Evolutionary conservation across 345 rosid species (phyloP), one percentile per base, ranked within the genome.

Genomic region (Zanthoxylum bungeanum): DNA sequence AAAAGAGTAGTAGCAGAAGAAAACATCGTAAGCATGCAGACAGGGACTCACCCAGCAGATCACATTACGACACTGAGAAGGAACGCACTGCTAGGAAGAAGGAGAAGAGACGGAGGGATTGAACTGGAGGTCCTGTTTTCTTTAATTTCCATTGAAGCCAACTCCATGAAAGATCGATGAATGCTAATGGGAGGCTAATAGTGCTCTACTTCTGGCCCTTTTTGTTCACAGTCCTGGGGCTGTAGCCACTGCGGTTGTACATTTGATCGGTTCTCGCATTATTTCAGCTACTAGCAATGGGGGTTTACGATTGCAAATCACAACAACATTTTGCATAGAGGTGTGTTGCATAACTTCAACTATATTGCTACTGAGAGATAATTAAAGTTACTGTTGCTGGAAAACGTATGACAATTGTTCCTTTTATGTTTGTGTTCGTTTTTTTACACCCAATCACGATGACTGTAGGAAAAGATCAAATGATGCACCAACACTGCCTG

Each of bases 1-100:
- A 87, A 51, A 90, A 88, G 84, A 89, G 81, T 5, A 81, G 86
- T 17, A 79, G 87, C 68, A 88, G 84, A 79, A 90, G 85, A 25
- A 88, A 84, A 70, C 93, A 76, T 74, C 77, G 37, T 40, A 81
- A 75, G 64, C 85, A 79, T 74, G 73, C 75, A 55, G 78, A 31
- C 73, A 83, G 83, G 74, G 86, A 82, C 44, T 83, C 85, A 16
- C 71, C 80, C 21, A 70, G 82, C 64, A 71, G 90, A 72, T 84
- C 85, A 12, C 80, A 40, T 25, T 74, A 76, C 51, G 76, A 72
- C 74, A 4, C 72, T 0, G 87, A 76, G 30, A 79, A 69, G 60
- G 87, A 81, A 64, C 73, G 19, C 2, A 58, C 69, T 25, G 84
- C 78, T 66, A 53, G 84, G 56, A 86, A 72, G 77, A 80, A 83